Evolutionary conservation across 2,329 filamentous ascomycete genomes (phyloP).

Genomic region (Calonectria hongkongensis): DNA sequence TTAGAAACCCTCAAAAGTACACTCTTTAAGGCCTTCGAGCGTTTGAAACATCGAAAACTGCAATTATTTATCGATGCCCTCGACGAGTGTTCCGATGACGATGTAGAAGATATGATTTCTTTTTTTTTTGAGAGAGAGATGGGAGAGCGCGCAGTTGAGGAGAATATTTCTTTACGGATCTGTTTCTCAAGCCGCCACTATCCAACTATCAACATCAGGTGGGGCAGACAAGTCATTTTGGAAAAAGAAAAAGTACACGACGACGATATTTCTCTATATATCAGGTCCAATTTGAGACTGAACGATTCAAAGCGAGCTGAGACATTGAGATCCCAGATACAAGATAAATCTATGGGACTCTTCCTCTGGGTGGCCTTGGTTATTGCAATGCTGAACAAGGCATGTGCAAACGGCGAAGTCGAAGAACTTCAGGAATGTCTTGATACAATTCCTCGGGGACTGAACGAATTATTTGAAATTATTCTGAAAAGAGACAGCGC

Average conservation of each 20-base stretch:
- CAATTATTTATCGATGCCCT: constrained; percentile 57
- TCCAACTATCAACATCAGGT: constrained; percentile 61
- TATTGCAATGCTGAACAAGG: constrained; percentile 61
- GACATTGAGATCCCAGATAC: constrained; percentile 48
- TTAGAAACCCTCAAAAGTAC: background rate
- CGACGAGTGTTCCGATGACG: constrained; percentile 67
- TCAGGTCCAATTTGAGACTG: constrained; percentile 37
- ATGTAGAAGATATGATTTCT: constrained; percentile 63
- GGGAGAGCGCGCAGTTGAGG: constrained; percentile 51
- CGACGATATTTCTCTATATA: constrained; percentile 51
- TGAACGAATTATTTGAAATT: constrained; percentile 70
- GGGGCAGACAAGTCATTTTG: constrained; percentile 51
- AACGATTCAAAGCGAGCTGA: fast-evolving
- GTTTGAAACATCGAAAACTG: background rate
- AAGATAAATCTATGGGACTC: constrained; percentile 56
- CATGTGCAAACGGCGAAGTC: constrained; percentile 54
- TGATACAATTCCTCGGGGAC: constrained; percentile 58
- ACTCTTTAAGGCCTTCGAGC: background rate
- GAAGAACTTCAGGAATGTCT: constrained; percentile 55
- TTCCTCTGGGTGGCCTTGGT: constrained; percentile 62
- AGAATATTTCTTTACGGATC: constrained; percentile 51
- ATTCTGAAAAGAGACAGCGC: constrained; percentile 69
- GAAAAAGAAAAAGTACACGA: constrained; percentile 55
- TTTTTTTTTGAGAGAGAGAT: constrained; percentile 64
- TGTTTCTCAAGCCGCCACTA: constrained; percentile 71